Conservation (phyloP, 495 filamentous ascomycete species). For the Talaromyces thailandensis region DNA sequence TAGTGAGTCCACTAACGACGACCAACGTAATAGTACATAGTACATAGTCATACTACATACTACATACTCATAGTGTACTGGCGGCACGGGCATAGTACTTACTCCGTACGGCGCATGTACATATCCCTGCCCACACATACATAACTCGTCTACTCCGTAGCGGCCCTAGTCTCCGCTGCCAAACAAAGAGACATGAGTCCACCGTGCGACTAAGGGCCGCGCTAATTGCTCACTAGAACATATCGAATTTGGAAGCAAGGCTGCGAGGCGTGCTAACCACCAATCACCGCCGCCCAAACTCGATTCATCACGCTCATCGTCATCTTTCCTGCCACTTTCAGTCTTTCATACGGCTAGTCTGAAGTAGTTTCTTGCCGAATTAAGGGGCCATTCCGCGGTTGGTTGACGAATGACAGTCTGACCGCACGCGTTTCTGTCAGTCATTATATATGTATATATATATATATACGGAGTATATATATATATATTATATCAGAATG, state of each 20-base stretch:
- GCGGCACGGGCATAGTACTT: not conserved
- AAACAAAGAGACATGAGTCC: conserved; percentile 6
- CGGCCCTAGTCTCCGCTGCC: conserved; percentile 7
- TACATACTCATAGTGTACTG: no score
- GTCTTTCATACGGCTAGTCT: not conserved
- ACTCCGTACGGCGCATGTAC: not conserved
- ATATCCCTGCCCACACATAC: not conserved
- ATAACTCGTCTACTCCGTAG: not conserved
- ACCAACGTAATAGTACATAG: not conserved
- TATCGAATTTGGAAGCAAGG: conserved; percentile 2
- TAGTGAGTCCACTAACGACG: not conserved
- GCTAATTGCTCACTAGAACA: conserved; percentile 5
- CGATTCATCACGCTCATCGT: not conserved
- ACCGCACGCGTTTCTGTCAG: not conserved
- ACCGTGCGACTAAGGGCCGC: not conserved
- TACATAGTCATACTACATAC: no score
- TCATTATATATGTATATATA: no score
- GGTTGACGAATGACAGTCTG: not conserved
- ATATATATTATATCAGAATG: not conserved
- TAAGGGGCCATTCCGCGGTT: not conserved
- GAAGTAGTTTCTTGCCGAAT: not conserved
- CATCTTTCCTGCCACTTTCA: not conserved
- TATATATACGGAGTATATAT: no score
- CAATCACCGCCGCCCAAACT: not conserved
- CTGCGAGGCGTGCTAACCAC: not conserved